phyloP scores from a whole-genome alignment of 2,329 filamentous ascomycete genomes.

The Mycosphaerella arachidis region DNA sequence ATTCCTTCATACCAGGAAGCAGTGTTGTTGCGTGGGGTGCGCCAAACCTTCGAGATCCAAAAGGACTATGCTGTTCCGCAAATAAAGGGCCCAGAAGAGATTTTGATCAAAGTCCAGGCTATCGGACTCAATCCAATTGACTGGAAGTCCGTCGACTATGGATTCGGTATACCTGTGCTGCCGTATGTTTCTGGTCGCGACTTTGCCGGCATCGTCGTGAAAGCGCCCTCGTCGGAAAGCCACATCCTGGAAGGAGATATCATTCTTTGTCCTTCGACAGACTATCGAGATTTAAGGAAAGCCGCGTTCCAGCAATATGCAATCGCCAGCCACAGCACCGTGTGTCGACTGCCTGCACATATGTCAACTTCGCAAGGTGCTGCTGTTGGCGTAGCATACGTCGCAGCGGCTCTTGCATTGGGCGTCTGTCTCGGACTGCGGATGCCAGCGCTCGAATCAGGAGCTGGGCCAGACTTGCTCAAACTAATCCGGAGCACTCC shows the following conservation, averaged over 20 bases:
- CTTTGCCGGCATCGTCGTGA: conserved; percentile 28
- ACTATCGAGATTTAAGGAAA: conserved; percentile 41
- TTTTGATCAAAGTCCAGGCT: conserved; percentile 35
- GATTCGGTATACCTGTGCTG: conserved; percentile 40
- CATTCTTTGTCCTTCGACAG: conserved; percentile 36
- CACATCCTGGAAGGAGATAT: conserved; percentile 14
- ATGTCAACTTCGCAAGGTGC: conserved; percentile 35
- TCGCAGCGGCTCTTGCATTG: conserved; percentile 42
- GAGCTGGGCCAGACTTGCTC: conserved; percentile 16
- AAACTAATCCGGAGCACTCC: conserved; percentile 37
- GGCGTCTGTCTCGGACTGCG: conserved; percentile 41
- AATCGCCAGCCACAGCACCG: conserved; percentile 40
- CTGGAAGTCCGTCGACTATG: conserved; percentile 42
- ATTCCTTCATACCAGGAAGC: conserved; percentile 13
- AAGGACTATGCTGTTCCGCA: conserved; percentile 10
- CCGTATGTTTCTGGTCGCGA: conserved; percentile 31
- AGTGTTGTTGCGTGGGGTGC: conserved; percentile 12
- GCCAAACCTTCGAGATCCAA: conserved; percentile 10
- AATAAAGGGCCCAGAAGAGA: conserved; percentile 28
- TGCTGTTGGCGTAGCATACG: conserved; percentile 39
- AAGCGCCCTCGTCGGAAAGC: conserved; percentile 41
- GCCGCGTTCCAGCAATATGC: conserved; percentile 43
- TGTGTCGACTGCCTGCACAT: conserved; percentile 36
- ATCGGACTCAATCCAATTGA: conserved; percentile 41
- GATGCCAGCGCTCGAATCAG: conserved; percentile 8